These are phyloP conservation scores for Arachnopeziza araneosa DNA, from an alignment of 2,329 filamentous ascomycete species.

Conservation along the genomic window DNA sequence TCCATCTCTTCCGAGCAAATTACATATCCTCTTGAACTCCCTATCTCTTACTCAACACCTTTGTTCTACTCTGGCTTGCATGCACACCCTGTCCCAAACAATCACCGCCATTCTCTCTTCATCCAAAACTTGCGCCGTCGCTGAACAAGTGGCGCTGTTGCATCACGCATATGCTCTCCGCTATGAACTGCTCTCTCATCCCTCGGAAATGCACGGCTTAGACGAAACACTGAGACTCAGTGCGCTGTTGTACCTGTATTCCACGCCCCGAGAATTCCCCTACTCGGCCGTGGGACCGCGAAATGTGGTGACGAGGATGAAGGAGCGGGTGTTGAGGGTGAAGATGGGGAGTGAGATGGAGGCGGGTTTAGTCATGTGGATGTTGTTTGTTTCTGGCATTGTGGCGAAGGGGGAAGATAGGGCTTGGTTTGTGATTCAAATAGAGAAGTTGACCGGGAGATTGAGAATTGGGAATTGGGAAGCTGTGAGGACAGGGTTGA, in stretches of 20 bases:
- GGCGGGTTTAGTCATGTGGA: constrained; percentile 5
- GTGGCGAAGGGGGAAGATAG: constrained; percentile 2
- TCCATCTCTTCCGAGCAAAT: neutral
- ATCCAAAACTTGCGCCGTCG: neutral
- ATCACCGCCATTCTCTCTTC: constrained; percentile 1
- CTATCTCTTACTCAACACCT: neutral
- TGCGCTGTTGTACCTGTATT: constrained; percentile 8
- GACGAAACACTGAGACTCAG: constrained; percentile 9
- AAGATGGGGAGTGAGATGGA: constrained; percentile 8
- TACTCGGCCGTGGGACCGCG: constrained; percentile 4
- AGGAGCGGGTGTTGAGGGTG: constrained; percentile 1
- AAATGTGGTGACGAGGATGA: constrained; percentile 5
- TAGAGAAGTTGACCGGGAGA: constrained; percentile 1
- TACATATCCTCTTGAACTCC: neutral
- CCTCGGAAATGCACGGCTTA: neutral
- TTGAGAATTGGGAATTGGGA: constrained; percentile 2
- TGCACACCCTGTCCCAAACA: constrained; percentile 5
- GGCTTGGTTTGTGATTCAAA: constrained; percentile 8
- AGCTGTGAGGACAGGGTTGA: neutral
- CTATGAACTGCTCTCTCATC: constrained; percentile 3
- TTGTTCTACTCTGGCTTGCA: neutral
- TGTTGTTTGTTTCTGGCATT: constrained; percentile 9
- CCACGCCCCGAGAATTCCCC: constrained; percentile 11
- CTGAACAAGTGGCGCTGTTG: neutral
- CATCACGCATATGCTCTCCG: constrained; percentile 1